Evolutionary conservation across 495 filamentous ascomycete genomes (phyloP).

Genomic region (Immersiella caudata): DNA sequence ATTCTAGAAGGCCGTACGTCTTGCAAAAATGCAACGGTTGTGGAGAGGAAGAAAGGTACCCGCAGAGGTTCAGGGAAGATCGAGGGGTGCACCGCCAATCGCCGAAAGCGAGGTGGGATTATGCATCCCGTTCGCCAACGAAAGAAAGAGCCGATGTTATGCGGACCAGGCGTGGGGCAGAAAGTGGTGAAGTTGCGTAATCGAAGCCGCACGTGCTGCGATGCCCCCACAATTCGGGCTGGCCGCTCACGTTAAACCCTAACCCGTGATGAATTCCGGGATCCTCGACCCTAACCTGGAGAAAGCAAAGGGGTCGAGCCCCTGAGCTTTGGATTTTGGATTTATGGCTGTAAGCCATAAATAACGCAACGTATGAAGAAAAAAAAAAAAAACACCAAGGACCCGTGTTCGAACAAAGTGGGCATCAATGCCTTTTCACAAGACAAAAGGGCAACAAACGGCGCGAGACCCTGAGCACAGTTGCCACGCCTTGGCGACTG

Average conservation of each 20-base stretch:
- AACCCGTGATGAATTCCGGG: neutral
- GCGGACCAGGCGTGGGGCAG: slow-evolving; percentile 24
- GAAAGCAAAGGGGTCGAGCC: no score
- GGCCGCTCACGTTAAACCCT: neutral
- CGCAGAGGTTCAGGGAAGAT: neutral
- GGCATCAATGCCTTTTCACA: no score
- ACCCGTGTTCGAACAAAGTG: no score
- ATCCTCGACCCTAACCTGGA: no score
- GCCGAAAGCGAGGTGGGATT: slow-evolving; percentile 26
- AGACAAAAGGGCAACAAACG: no score
- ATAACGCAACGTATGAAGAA: no score
- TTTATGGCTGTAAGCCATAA: no score
- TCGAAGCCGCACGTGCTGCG: slow-evolving; percentile 1
- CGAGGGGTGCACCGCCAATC: slow-evolving; percentile 16
- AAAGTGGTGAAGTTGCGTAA: slow-evolving; percentile 13
- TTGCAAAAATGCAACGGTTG: neutral
- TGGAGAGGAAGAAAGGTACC: neutral
- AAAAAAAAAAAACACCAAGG: no score
- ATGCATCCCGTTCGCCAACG: slow-evolving; percentile 17
- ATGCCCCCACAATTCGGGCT: slow-evolving; percentile 1
- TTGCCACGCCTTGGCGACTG: no score
- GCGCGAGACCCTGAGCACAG: no score
- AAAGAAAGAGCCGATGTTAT: slow-evolving; percentile 29
- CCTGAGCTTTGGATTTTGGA: no score
- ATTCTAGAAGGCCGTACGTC: neutral